Evolutionary conservation across 2,329 filamentous ascomycete species (phyloP), one percentile per base, ranked within the genome.

Genomic region (Ceratocystiopsis brevicomis): DNA sequence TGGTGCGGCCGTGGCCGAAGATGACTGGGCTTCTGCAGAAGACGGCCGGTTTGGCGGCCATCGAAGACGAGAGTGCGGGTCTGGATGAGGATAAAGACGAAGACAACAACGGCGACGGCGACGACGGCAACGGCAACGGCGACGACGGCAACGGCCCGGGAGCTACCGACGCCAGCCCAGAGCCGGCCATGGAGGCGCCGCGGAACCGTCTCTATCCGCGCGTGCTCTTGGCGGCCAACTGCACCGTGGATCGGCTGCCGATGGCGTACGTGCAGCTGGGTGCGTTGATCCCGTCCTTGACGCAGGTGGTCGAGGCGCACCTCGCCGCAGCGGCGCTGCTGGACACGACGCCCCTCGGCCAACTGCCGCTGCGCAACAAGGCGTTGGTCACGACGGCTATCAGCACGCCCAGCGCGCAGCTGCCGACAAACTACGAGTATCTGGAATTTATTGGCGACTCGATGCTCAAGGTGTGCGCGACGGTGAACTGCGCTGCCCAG

Each of bases 401-500:
- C 41, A 81, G 71, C 41, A 65, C 82, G 0, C 72, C 77, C 0
- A 66, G 65, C 1, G 75, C 82, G 0, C 54, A 58, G 3, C 74
- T 77, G 40, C 56, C 61, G 1, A 68, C 66, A 0, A 71, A 94
- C 49, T 95, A 95, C 54, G 81, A 96, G 52, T 68, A 81, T 3
- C 63, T 93, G 0, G 90, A 96, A 55, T 92, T 92, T 51, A 62
- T 95, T 0, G 90, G 90, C 0, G 88, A 96, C 53, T 76, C 76
- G 0, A 66, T 93, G 2, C 65, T 96, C 35, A 96, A 96, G 53
- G 72, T 79, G 45, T 74, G 73, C 39, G 68, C 80, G 0, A 74
- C 76, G 0, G 56, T 84, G 1, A 78, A 85, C 44, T 65, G 87
- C 3, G 62, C 65, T 16, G 65, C 67, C 0, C 57, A 66, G 18